Conservation (phyloP, 352 stramenopile genomes). For the Phytophthora lateralis region DNA sequence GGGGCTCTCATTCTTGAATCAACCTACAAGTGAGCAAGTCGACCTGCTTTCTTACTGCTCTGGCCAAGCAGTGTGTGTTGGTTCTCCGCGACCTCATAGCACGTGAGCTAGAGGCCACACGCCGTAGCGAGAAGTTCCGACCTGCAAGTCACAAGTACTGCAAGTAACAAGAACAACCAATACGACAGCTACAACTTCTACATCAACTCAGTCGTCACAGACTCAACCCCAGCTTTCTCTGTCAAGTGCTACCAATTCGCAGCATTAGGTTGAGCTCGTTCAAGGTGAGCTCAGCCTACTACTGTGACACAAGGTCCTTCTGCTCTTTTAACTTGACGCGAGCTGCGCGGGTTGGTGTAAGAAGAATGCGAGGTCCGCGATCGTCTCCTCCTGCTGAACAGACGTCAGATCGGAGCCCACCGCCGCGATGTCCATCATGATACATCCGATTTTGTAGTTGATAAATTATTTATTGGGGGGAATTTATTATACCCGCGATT, state of each 20-base stretch:
- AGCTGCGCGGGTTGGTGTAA: slow-evolving; percentile 1
- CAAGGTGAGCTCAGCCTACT: no score
- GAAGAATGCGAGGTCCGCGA: slow-evolving; percentile 4
- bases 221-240: no score
- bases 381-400: slow-evolving; percentile 8
- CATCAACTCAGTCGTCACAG: no score
- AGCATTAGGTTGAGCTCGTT: no score
- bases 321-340: slow-evolving; percentile 2
- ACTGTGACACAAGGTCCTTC: background rate
- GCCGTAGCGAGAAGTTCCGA: background rate
- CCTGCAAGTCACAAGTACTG: no score
- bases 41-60: slow-evolving; percentile 8
- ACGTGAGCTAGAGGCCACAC: slow-evolving; percentile 3
- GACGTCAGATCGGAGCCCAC: slow-evolving; percentile 7
- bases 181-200: no score
- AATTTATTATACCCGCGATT: no score
- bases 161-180: no score
- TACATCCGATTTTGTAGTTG: background rate
- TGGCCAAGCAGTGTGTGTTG: slow-evolving; percentile 16
- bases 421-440: slow-evolving; percentile 8
- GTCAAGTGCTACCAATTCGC: no score
- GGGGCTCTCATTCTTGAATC: slow-evolving; percentile 17
- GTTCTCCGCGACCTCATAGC: slow-evolving; percentile 9
- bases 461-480: no score
- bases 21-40: slow-evolving; percentile 6